Percentiles rank a stretch among this genome's conserved stretches.
Conservation (phyloP, 2,329 filamentous ascomycete genomes). For the Sclerotinia minor region DNA sequence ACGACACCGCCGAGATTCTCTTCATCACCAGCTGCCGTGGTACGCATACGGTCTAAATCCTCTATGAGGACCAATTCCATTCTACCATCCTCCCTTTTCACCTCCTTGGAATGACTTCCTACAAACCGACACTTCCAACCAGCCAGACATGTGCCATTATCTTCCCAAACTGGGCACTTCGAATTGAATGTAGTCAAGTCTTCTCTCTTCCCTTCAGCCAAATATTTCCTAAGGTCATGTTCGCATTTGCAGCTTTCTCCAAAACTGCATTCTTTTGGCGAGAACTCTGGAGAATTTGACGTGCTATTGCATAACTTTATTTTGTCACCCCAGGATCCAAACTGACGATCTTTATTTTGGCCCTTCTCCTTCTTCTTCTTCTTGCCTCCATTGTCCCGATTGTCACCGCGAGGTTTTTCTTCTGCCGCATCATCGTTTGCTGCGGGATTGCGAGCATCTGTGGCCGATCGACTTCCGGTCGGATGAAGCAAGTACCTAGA, state of each 20-base stretch:
- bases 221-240: constrained; percentile 83
- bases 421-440: constrained; percentile 56
- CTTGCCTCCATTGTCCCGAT: constrained; percentile 43
- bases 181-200: constrained; percentile 76
- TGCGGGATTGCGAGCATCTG: constrained; percentile 38
- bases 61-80: constrained; percentile 77
- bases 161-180: constrained; percentile 78
- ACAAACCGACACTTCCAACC: constrained; percentile 97
- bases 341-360: constrained; percentile 81
- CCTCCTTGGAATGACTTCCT: constrained; percentile 80
- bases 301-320: constrained; percentile 76
- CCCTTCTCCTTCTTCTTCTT: constrained; percentile 64
- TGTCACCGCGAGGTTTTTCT: constrained; percentile 46
- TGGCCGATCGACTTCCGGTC: constrained; percentile 36
- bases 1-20: constrained; percentile 62
- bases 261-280: constrained; percentile 69
- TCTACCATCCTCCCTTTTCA: constrained; percentile 73
- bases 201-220: constrained; percentile 76
- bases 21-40: constrained; percentile 43
- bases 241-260: constrained; percentile 78
- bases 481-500: constrained; percentile 39
- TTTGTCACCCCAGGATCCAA: constrained; percentile 76
- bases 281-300: constrained; percentile 74
- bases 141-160: constrained; percentile 71
- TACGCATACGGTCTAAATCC: constrained; percentile 34